A percentile compares a stretch with the other conserved stretches of the same genome.
Evolutionary conservation across 768 basidiomycete genomes (phyloP).

Genomic region (Mycena epipterygia): DNA sequence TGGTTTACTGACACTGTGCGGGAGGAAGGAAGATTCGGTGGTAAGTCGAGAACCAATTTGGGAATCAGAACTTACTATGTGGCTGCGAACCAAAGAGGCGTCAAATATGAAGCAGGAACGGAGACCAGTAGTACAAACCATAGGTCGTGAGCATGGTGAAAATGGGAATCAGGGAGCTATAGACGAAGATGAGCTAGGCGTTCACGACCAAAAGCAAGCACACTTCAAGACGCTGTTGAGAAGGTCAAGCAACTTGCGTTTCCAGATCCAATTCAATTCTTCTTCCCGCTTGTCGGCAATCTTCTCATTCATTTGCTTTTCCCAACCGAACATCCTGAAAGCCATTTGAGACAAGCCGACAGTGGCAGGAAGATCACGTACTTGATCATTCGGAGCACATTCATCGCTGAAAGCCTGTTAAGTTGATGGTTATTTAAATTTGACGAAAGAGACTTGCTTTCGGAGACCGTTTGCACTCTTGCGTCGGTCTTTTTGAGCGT

Average conservation of each 20-base stretch:
- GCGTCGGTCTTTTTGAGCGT: conserved; percentile 71
- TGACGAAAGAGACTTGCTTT: conserved; percentile 57
- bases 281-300: conserved; percentile 71
- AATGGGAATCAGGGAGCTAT: conserved; percentile 71
- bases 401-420: conserved; percentile 56
- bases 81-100: conserved; percentile 10
- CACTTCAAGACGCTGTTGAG: conserved; percentile 60
- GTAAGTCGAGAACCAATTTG: neutral
- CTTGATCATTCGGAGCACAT: conserved; percentile 77
- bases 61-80: conserved; percentile 24
- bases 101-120: neutral
- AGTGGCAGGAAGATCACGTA: neutral
- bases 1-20: conserved; percentile 24
- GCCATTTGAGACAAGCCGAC: neutral
- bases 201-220: conserved; percentile 31
- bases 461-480: conserved; percentile 72
- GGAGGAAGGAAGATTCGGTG: neutral
- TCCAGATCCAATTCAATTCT: conserved; percentile 70
- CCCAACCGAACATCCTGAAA: conserved; percentile 69
- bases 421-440: neutral
- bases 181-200: neutral
- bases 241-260: conserved; percentile 64
- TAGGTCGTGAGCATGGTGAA: conserved; percentile 77
- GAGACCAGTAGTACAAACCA: conserved; percentile 39
- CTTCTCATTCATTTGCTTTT: conserved; percentile 66